Evolutionary conservation across 106 monocot genomes (phyloP).

Genomic region (Dendrobium nobile): DNA sequence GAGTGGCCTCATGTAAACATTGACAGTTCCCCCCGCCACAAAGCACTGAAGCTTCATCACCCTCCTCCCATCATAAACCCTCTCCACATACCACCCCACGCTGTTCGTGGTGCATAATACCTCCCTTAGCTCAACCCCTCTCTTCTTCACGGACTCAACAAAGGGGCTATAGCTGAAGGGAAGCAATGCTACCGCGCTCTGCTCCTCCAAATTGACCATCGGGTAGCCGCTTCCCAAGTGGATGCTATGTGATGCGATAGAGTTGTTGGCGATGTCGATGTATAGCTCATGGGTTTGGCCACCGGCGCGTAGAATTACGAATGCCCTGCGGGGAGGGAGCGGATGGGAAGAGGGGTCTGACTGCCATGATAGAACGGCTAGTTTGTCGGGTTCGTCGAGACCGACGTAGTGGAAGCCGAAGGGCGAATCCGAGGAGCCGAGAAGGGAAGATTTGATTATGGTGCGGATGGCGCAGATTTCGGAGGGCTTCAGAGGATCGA

Average conservation of each 20-base stretch:
- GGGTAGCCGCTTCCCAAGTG: slow-evolving; percentile 45
- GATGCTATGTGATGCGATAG: slow-evolving; percentile 23
- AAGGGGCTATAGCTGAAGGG: slow-evolving; percentile 56
- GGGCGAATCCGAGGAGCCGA: slow-evolving; percentile 9
- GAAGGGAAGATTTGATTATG: slow-evolving; percentile 22
- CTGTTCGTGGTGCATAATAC: slow-evolving; percentile 39
- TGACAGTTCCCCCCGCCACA: slow-evolving; percentile 33
- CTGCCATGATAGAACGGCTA: slow-evolving; percentile 25
- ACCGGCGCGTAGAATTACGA: slow-evolving; percentile 38
- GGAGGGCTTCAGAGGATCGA: slow-evolving; percentile 41
- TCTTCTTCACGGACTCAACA: slow-evolving; percentile 32
- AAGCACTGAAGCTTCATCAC: slow-evolving; percentile 44
- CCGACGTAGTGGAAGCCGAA: slow-evolving; percentile 69
- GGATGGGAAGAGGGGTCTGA: neutral
- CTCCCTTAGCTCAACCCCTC: slow-evolving; percentile 32
- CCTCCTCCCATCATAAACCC: slow-evolving; percentile 17
- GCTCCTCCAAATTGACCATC: slow-evolving; percentile 42
- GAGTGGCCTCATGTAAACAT: slow-evolving; percentile 53
- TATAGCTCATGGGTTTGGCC: slow-evolving; percentile 32
- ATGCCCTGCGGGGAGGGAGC: slow-evolving; percentile 31
- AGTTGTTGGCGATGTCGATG: slow-evolving; percentile 27
- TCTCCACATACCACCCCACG: slow-evolving; percentile 66
- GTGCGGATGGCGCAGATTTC: slow-evolving; percentile 31
- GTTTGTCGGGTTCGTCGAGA: slow-evolving; percentile 69
- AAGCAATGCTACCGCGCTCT: slow-evolving; percentile 20